Conservation (phyloP, 1,139 yeast species). For the Kluyveromyces sp. region DNA sequence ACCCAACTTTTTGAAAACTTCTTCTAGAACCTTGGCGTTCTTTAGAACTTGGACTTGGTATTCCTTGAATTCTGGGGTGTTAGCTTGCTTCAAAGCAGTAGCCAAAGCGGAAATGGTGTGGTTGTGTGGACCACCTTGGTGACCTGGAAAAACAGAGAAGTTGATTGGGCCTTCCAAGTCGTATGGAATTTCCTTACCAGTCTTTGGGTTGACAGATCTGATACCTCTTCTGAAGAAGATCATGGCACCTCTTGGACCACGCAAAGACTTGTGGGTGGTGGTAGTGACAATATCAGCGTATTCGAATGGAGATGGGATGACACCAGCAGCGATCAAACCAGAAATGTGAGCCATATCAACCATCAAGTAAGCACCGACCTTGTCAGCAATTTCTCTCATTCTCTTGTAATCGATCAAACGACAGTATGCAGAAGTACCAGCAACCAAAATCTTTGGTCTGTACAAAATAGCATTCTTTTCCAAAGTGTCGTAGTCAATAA, state of each 20-base stretch:
- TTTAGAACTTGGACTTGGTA: slow-evolving; percentile 85
- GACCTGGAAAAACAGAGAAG: slow-evolving; percentile 99
- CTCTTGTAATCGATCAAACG: slow-evolving; percentile 90
- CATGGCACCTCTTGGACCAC: slow-evolving; percentile 99
- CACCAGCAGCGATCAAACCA: slow-evolving; percentile 94
- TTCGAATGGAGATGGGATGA: slow-evolving; percentile 91
- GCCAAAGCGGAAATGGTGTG: slow-evolving; percentile 97
- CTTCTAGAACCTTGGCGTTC: slow-evolving; percentile 81
- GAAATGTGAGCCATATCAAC: slow-evolving; percentile 99
- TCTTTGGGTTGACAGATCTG: slow-evolving; percentile 79
- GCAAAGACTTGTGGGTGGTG: slow-evolving; percentile 93
- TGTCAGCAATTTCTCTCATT: slow-evolving; percentile 95
- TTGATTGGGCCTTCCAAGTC: slow-evolving; percentile 93
- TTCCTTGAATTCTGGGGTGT: slow-evolving; percentile 81
- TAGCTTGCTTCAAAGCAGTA: slow-evolving; percentile 91
- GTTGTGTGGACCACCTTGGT: slow-evolving; percentile 99
- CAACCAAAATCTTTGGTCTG: slow-evolving; percentile 93
- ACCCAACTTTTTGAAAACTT: slow-evolving; percentile 60
- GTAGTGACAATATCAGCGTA: slow-evolving; percentile 97
- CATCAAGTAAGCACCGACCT: slow-evolving; percentile 90
- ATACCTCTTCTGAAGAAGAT: slow-evolving; percentile 97
- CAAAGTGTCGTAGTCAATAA: slow-evolving; percentile 90
- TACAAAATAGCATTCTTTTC: slow-evolving; percentile 82
- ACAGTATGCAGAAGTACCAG: slow-evolving; percentile 97
- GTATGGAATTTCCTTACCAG: slow-evolving; percentile 81